Conservation (phyloP, 768 basidiomycete genomes). For the Boletus edulis region DNA sequence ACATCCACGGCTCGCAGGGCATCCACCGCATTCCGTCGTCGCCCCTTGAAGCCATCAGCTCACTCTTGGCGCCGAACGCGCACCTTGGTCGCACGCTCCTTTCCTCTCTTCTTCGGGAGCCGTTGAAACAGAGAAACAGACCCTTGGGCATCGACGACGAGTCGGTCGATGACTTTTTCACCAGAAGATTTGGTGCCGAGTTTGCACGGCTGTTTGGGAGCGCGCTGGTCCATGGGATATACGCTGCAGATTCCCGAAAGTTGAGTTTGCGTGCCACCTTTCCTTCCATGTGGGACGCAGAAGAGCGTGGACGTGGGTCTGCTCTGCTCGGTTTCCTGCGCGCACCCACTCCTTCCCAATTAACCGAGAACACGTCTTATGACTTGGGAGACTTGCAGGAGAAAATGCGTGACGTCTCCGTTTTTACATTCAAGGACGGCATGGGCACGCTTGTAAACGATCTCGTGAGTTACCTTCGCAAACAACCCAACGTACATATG, state of each 20-base stretch:
- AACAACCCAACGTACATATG: slow-evolving; percentile 58
- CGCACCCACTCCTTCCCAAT: slow-evolving; percentile 11
- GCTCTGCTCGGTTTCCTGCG: slow-evolving; percentile 59
- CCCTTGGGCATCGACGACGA: slow-evolving; percentile 57
- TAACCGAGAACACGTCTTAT: slow-evolving; percentile 30
- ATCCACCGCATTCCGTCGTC: slow-evolving; percentile 52
- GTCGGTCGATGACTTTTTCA: slow-evolving; percentile 74
- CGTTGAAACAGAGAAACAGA: slow-evolving; percentile 48
- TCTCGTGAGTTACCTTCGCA: slow-evolving; percentile 46
- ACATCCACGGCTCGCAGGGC: slow-evolving; percentile 49
- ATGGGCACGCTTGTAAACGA: slow-evolving; percentile 62
- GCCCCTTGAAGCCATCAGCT: slow-evolving; percentile 34
- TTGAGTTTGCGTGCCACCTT: slow-evolving; percentile 80
- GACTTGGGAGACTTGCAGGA: slow-evolving; percentile 47
- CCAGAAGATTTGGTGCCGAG: slow-evolving; percentile 65
- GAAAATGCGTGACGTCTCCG: slow-evolving; percentile 57
- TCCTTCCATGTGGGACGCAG: slow-evolving; percentile 68
- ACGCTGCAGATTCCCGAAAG: slow-evolving; percentile 77
- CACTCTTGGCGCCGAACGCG: slow-evolving; percentile 31
- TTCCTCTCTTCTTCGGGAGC: slow-evolving; percentile 55
- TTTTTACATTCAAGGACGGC: slow-evolving; percentile 82
- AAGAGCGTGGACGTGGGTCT: slow-evolving; percentile 65
- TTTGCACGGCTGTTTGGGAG: slow-evolving; percentile 77
- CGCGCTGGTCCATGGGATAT: slow-evolving; percentile 89
- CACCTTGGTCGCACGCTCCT: slow-evolving; percentile 46